Conservation (phyloP, 192 early-diverging fungal species). For the Kickxella alabastrina region DNA sequence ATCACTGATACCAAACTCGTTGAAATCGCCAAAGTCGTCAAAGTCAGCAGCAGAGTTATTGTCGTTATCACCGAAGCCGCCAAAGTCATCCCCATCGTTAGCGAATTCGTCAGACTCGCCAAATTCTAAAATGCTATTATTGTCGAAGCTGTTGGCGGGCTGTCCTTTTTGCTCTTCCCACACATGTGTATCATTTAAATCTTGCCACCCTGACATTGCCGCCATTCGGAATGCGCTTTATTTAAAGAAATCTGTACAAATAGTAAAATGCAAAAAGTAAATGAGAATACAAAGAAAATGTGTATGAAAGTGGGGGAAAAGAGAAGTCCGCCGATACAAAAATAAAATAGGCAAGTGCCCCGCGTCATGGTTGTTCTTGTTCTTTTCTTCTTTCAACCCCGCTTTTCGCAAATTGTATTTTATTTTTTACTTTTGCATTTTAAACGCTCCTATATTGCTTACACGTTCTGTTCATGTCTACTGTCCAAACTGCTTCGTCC, state of each 20-base stretch:
- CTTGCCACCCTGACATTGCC: slow-evolving; percentile 9
- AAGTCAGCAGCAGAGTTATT: background rate
- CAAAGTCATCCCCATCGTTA: slow-evolving; percentile 1
- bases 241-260: background rate
- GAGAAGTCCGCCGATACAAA: too few species aligned
- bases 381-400: too few species aligned
- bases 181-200: background rate
- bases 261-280: background rate
- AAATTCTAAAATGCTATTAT: too few species aligned
- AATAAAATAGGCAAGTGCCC: too few species aligned
- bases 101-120: background rate
- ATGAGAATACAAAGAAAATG: too few species aligned
- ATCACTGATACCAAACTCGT: slow-evolving; percentile 26
- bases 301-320: too few species aligned
- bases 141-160: background rate
- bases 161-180: background rate
- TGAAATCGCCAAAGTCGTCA: slow-evolving; percentile 17
- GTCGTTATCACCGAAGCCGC: background rate
- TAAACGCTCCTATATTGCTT: background rate
- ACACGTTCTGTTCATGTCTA: background rate
- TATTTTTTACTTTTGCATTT: background rate
- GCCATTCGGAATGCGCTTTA: background rate
- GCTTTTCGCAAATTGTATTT: too few species aligned
- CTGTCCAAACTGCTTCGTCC: too few species aligned
- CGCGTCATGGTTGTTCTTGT: too few species aligned